Evolutionary conservation across 495 filamentous ascomycete genomes (phyloP), one percentile per base, ranked within the genome.

Genomic region (Talaromyces liani): DNA sequence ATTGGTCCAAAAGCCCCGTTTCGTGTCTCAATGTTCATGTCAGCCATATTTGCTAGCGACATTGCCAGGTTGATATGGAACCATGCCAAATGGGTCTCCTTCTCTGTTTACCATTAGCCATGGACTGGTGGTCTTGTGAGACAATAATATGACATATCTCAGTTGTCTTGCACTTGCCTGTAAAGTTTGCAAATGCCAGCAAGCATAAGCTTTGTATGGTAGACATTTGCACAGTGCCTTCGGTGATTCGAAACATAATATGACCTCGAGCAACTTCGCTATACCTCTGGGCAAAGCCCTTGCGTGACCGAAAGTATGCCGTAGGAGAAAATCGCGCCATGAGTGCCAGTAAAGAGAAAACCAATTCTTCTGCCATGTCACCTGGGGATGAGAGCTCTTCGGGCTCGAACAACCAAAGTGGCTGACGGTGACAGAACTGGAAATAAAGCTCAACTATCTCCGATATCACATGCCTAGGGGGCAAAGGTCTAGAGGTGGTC

Each of bases 331-430:
- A 81, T 1, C 78, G 72, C 3, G 74, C 68, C 0, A 77, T 78
- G 55, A 81, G 64, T 6, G 76, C 75, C 2, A 81, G 67, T 22
- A 81, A 74, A 22, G 76, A 77, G 58, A 71, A 80, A 33, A 74
- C 67, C 0, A 81, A 72, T 58, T 81, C 78, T 24, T 81, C 74
- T 0, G 75, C 71, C 6, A 76, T 64, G 24, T 65, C 70, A 27
- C 69, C 71, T 20, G 69, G 66, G n/a, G 78, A 72, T 14, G 68
- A 72, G 18, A 79, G 67, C 47, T 80, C 76, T 58, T 80, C 74
- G 1, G 73, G 71, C 36, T 80, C 75, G 54, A 81, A 76, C 55
- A 78, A 79, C 78, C 78, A 81, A 45, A 81, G 75, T 14, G 78
- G 78, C 56, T 81, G 78, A 53, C 78, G 67, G 63, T 81, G 77